These are phyloP conservation scores for Simmondsia chinensis DNA, from an alignment of 148 eudicot genomes.

Conservation along the genomic window DNA sequence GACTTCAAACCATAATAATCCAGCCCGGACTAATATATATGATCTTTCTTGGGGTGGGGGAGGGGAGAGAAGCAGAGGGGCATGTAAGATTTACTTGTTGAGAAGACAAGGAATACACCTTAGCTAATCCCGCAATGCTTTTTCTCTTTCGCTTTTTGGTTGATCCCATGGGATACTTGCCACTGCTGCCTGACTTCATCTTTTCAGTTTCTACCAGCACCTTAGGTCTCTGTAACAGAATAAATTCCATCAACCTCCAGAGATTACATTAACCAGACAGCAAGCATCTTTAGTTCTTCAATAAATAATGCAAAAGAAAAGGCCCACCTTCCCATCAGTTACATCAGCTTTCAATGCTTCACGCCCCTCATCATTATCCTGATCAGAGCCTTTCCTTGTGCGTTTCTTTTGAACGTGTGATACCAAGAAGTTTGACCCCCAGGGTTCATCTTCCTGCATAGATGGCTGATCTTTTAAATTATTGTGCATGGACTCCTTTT, in stretches of 20 bases:
- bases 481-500: constrained; percentile 15
- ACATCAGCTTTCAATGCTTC: constrained; percentile 22
- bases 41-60: no score
- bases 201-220: constrained; percentile 19
- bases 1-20: no score
- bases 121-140: constrained; percentile 57
- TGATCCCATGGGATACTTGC: constrained; percentile 31
- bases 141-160: constrained; percentile 46
- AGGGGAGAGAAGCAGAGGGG: no score
- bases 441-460: constrained; percentile 31
- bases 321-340: constrained; percentile 33
- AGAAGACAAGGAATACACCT: constrained; percentile 52
- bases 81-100: no score
- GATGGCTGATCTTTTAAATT: constrained; percentile 24
- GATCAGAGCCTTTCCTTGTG: constrained; percentile 24
- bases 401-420: constrained; percentile 34
- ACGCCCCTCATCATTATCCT: constrained; percentile 21
- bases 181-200: constrained; percentile 16
- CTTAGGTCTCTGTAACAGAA: constrained; percentile 28
- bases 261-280: background rate
- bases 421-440: constrained; percentile 32
- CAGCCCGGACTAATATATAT: no score
- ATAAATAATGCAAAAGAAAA: constrained; percentile 7
- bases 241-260: constrained; percentile 4
- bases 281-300: background rate